These are phyloP conservation scores for Chromera velia DNA, from an alignment of 73 alveolate species.

Conservation along the genomic window DNA sequence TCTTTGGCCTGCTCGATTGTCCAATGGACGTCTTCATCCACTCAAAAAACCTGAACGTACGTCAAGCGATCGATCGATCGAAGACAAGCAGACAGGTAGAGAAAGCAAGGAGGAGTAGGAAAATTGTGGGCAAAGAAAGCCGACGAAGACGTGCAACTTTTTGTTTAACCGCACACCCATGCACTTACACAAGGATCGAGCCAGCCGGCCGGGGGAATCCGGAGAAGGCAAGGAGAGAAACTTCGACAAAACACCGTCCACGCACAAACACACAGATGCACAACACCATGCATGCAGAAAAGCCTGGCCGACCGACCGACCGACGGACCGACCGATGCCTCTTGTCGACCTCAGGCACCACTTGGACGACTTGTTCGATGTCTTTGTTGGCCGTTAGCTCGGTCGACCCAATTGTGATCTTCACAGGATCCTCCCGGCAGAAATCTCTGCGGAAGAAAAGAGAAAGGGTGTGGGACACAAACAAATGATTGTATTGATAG, in stretches of 20 bases:
- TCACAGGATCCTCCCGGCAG: constrained; percentile 51
- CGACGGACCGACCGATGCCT: constrained; percentile 15
- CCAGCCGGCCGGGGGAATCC: neutral
- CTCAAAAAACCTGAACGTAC: neutral
- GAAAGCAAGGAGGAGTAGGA: no score
- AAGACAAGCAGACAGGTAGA: no score
- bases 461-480: no score
- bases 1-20: neutral
- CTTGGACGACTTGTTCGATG: neutral
- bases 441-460: constrained; percentile 48
- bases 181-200: neutral
- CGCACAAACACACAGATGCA: neutral
- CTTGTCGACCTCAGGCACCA: constrained; percentile 37
- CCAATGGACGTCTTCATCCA: neutral
- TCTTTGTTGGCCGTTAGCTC: constrained; percentile 1
- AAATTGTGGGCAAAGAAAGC: no score
- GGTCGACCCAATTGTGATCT: neutral
- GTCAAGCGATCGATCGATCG: no score
- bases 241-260: no score
- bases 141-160: no score
- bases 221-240: no score
- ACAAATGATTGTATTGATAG: no score
- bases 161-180: neutral
- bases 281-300: no score
- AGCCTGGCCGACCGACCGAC: no score